Evolutionary conservation across 2,329 filamentous ascomycete species (phyloP).

Genomic region (Bipolaris zeicola): DNA sequence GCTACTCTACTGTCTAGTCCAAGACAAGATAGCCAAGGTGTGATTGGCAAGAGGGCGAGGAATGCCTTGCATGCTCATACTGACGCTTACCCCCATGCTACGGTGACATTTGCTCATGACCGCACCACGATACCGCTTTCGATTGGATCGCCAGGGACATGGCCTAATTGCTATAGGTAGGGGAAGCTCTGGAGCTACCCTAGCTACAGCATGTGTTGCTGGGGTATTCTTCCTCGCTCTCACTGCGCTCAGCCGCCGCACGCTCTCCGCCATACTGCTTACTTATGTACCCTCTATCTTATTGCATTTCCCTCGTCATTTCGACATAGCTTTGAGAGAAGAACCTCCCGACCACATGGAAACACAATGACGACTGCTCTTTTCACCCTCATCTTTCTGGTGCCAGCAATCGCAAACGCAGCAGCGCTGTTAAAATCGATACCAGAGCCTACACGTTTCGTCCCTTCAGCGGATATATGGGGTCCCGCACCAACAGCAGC

Average conservation of each 20-base stretch:
- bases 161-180: conserved; percentile 20
- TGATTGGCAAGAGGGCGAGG: conserved; percentile 7
- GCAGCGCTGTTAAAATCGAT: conserved; percentile 15
- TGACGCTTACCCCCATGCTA: conserved; percentile 10
- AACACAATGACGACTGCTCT: conserved; percentile 31
- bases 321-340: background rate
- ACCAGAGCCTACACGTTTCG: too few relatives aligned
- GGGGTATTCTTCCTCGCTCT: conserved; percentile 8
- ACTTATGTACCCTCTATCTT: background rate
- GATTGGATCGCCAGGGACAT: conserved; percentile 28
- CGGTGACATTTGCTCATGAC: conserved; percentile 23
- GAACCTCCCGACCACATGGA: conserved; percentile 19
- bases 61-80: conserved; percentile 4
- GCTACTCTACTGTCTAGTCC: background rate
- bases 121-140: conserved; percentile 14
- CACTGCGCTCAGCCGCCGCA: conserved; percentile 22
- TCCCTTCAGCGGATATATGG: too few relatives aligned
- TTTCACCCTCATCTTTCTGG: conserved; percentile 36
- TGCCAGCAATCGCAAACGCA: conserved; percentile 30
- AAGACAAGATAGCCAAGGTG: background rate
- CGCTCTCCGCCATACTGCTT: background rate
- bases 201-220: conserved; percentile 15
- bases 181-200: conserved; percentile 22
- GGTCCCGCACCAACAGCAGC: conserved; percentile 14
- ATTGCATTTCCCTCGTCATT: background rate